phyloP scores from a whole-genome alignment of 495 filamentous ascomycete genomes.

The Aeminium ludgeri region DNA sequence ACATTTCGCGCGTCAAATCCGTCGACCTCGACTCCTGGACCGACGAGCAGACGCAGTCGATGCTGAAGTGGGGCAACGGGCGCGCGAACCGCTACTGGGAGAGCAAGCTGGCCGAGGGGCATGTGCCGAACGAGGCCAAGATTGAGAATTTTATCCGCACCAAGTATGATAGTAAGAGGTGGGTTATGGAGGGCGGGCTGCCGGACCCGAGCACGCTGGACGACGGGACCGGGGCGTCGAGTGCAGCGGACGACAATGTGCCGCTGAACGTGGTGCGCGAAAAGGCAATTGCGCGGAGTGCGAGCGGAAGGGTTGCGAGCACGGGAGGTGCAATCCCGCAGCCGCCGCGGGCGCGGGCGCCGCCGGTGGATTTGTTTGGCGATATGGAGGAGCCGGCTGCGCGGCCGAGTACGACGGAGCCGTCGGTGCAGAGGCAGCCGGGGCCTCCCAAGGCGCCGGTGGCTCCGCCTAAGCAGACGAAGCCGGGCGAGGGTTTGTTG shows the following conservation, averaged over 20 bases:
- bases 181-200: constrained; percentile 93
- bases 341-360: constrained; percentile 3
- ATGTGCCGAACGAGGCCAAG: constrained; percentile 63
- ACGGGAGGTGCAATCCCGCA: background rate
- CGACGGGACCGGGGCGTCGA: constrained; percentile 22
- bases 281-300: constrained; percentile 35
- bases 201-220: constrained; percentile 81
- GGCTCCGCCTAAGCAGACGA: constrained; percentile 46
- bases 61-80: constrained; percentile 84
- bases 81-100: constrained; percentile 99
- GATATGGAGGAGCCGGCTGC: constrained; percentile 41
- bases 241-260: constrained; percentile 80
- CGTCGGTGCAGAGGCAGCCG: constrained; percentile 29
- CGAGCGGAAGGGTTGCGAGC: constrained; percentile 4
- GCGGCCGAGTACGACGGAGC: constrained; percentile 50
- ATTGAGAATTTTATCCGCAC: constrained; percentile 99
- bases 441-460: constrained; percentile 47
- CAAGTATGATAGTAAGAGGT: constrained; percentile 94
- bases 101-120: constrained; percentile 73
- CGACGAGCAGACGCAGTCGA: constrained; percentile 86
- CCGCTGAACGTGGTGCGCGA: constrained; percentile 59
- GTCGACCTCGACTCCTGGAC: constrained; percentile 97
- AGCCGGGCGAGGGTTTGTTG: constrained; percentile 68
- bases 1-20: constrained; percentile 94
- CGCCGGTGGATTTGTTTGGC: constrained; percentile 44